Base-by-base conservation (phyloP, 805 yeast species). In the Isabelozyma gotoi region DNA sequence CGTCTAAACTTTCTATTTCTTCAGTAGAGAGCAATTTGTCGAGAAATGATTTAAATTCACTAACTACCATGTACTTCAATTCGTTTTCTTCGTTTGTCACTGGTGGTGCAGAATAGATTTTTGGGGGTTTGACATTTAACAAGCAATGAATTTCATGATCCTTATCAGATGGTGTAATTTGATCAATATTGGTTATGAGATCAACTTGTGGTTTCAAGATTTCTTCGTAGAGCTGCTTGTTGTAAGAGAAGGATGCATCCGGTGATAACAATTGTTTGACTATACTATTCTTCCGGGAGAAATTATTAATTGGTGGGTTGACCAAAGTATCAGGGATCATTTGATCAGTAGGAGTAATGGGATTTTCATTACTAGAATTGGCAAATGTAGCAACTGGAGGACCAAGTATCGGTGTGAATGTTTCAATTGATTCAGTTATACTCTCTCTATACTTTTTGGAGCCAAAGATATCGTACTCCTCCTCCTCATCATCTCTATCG, bases 51-150 rank as follows among this genome's bases (percentile, higher is more conserved):
- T 6, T 34, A 19, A 34, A 34, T 17, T 34, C 36, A 10, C n/a
- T 20, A 12, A 35, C 18, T 2, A 48, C 19, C 11, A 17, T 19
- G 18, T 27, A 17, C 18, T 31, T 38, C 5, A 29, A 11, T 3
- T 27, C 24, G 11, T 14, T 15, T 15, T 48, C 47, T 15, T 39
- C 41, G 8, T 12, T 12, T 11, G 47, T 32, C 12, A 35, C 33
- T 18, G 21, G 27, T 2, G 36, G 12, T 7, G 14, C 16, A 2
- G 35, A 39, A 14, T 40, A 52, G 19, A 52, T 46, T n/a, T 44
- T 42, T 4, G 64, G 67, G 2, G 62, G 51, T 31, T 47, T 55
- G 4, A 62, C 42, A 19, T 41, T 54, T 7, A 62, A 33, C 31
- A 57, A 33, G 40, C 53, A 58, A 27, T 49, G 51, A 31, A 56